phyloP scores from a whole-genome alignment of 306 rosid species.

The Luffa acutangula region DNA sequence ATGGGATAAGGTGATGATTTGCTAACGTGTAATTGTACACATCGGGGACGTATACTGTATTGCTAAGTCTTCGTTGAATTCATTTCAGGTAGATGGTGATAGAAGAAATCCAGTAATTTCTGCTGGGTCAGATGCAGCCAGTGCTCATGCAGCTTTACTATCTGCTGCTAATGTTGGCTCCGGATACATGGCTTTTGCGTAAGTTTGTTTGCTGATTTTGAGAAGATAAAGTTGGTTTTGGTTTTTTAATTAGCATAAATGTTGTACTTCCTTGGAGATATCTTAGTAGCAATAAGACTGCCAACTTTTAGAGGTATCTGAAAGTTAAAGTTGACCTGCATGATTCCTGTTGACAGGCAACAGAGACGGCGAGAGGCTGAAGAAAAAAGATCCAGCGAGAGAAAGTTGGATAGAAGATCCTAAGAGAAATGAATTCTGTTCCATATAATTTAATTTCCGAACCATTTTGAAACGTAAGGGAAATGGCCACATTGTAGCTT shows the following conservation, averaged over 20 bases:
- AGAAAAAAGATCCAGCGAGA: constrained; percentile 70
- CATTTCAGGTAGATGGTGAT: constrained; percentile 69
- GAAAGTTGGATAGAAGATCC: constrained; percentile 68
- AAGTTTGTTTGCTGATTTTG: constrained; percentile 19
- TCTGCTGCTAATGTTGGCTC: constrained; percentile 70
- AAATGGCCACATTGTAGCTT: not conserved
- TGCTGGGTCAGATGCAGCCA: constrained; percentile 45
- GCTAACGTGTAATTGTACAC: not conserved
- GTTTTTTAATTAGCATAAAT: not conserved
- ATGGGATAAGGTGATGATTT: constrained; percentile 38
- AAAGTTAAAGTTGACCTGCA: not conserved
- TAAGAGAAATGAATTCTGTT: constrained; percentile 31
- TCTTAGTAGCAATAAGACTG: not conserved
- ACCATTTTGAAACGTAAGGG: constrained; percentile 23
- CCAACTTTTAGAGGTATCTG: not conserved
- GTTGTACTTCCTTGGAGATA: not conserved
- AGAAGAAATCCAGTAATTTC: constrained; percentile 53
- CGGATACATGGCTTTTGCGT: constrained; percentile 86
- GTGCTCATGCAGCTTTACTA: constrained; percentile 54
- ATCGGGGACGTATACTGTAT: constrained; percentile 8
- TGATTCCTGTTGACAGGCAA: constrained; percentile 37
- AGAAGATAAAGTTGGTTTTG: not conserved
- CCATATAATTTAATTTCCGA: not conserved
- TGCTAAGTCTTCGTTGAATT: constrained; percentile 13
- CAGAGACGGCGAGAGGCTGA: constrained; percentile 81